These are phyloP conservation scores for Puccinia brachypodii DNA, from an alignment of 1,284 basidiomycete species.

Conservation along the genomic window DNA sequence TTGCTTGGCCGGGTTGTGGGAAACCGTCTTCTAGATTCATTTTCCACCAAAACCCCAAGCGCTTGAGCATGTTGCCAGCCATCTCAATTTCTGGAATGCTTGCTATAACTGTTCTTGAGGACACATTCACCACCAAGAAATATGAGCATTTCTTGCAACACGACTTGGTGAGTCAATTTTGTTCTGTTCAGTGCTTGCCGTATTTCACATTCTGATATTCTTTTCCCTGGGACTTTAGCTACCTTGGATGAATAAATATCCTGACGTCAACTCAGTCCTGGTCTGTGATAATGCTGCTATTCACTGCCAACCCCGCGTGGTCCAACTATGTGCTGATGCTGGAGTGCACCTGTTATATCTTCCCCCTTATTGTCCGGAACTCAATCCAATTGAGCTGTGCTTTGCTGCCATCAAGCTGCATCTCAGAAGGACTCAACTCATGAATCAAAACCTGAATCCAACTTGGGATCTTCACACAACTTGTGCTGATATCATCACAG, in stretches of 20 bases:
- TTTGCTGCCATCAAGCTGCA: neutral
- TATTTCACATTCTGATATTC: neutral
- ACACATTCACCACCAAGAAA: neutral
- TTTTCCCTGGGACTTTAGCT: neutral
- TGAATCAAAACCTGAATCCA: too few species aligned
- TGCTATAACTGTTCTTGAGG: neutral
- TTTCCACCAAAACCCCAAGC: neutral
- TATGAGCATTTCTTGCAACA: neutral
- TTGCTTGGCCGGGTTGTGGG: neutral
- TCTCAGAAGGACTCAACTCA: too few species aligned
- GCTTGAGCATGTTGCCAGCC: neutral
- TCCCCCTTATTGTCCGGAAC: slow-evolving; percentile 10
- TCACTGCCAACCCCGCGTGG: neutral
- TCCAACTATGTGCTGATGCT: neutral
- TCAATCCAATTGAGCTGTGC: neutral
- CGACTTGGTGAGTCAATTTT: neutral
- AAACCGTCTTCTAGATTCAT: neutral
- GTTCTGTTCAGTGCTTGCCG: neutral
- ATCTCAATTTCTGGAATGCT: neutral
- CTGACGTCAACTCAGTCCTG: neutral
- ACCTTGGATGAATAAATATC: neutral
- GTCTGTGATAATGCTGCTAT: neutral
- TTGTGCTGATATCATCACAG: too few species aligned
- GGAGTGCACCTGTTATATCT: neutral
- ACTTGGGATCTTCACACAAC: too few species aligned